Percentiles rank a stretch among this genome's conserved stretches.
These are phyloP conservation scores for Boechera divaricarpa DNA, from an alignment of 345 rosid species.

Conservation along the genomic window DNA sequence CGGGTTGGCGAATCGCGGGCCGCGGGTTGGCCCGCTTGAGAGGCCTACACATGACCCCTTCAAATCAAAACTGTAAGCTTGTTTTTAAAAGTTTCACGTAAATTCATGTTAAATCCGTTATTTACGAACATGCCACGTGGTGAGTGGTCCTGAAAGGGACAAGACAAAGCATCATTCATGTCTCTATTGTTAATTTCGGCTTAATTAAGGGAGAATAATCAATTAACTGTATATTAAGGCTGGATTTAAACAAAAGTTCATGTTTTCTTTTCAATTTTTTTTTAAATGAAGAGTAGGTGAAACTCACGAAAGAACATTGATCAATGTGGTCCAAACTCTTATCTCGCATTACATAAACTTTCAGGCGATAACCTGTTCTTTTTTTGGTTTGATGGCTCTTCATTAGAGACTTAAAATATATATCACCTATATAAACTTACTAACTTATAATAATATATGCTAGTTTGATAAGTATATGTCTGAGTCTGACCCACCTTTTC, in stretches of 20 bases:
- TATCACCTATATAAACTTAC: neutral
- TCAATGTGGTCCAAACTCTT: slow-evolving; percentile 45
- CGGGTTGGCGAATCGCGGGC: too few relatives aligned
- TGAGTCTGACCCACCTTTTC: neutral
- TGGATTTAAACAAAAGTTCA: slow-evolving; percentile 24
- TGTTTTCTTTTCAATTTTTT: slow-evolving; percentile 2
- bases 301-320: slow-evolving; percentile 34
- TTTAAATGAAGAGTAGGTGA: slow-evolving; percentile 28
- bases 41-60: slow-evolving; percentile 25
- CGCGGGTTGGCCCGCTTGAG: too few relatives aligned
- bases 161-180: slow-evolving; percentile 47
- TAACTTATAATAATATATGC: neutral
- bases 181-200: slow-evolving; percentile 37
- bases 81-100: slow-evolving; percentile 23
- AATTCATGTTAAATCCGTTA: slow-evolving; percentile 45
- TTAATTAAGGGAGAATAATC: slow-evolving; percentile 27
- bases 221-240: slow-evolving; percentile 17
- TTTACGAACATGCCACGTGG: slow-evolving; percentile 28
- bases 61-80: slow-evolving; percentile 14
- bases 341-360: slow-evolving; percentile 35
- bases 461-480: slow-evolving; percentile 1
- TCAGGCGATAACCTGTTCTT: slow-evolving; percentile 36
- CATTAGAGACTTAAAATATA: slow-evolving; percentile 15
- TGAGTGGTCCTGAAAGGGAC: slow-evolving; percentile 50
- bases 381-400: slow-evolving; percentile 21